phyloP scores from a whole-genome alignment of 192 early-diverging fungal species.

The Gamsiella multidivaricata region DNA sequence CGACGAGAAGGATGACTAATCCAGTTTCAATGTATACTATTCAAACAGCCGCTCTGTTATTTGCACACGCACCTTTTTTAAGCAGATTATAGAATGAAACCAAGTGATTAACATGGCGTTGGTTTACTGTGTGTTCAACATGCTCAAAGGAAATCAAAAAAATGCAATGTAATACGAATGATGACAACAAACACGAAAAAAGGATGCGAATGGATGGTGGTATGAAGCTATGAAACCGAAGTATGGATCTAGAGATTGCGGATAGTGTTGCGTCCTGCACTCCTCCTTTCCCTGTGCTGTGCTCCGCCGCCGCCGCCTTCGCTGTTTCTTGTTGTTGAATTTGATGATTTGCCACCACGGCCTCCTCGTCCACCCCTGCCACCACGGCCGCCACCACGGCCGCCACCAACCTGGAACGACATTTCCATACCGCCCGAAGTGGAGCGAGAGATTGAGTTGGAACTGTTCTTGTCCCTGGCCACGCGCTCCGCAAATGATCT shows the following conservation, averaged over 20 bases:
- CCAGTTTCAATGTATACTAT: not conserved
- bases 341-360: constrained; percentile 7
- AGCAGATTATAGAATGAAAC: no score
- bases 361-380: constrained; percentile 32
- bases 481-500: constrained; percentile 53
- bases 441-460: constrained; percentile 38
- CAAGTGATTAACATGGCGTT: no score
- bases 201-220: not conserved
- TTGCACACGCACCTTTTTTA: no score
- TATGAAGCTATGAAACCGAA: not conserved
- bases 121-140: no score
- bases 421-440: constrained; percentile 56
- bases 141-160: not conserved
- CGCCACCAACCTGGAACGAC: constrained; percentile 40
- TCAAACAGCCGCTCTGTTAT: no score
- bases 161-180: not conserved
- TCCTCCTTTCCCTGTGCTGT: constrained; percentile 42
- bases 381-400: constrained; percentile 28
- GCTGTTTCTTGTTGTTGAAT: constrained; percentile 9
- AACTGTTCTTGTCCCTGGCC: constrained; percentile 34
- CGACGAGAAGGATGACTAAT: not conserved
- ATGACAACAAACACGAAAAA: not conserved
- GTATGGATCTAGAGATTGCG: constrained; percentile 30
- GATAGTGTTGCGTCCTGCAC: constrained; percentile 48
- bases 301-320: constrained; percentile 18